Evolutionary conservation across 2,329 filamentous ascomycete species (phyloP), one percentile per base, ranked within the genome.

Genomic region (Aspergillus flavus): DNA sequence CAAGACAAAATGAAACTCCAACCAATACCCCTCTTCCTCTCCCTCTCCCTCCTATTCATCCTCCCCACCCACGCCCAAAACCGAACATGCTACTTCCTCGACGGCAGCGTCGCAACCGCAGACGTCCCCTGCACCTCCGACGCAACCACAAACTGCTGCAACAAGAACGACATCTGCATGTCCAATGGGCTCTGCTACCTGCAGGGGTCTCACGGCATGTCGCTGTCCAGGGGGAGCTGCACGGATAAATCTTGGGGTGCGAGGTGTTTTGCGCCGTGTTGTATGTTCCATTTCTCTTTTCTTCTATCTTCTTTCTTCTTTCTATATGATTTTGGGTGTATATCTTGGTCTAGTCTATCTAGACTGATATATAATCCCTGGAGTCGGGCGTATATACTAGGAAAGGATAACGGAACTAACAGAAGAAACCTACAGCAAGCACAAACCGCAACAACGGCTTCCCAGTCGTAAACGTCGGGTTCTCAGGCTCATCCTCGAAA

Each of bases 121-220:
- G 48, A 52, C 19, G 28, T 52, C 16, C 48, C 48, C 28, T 52
- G 48, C 48, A 52, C 28, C 28, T n/a, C 48, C 48, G 48, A 52
- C 28, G 30, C 28, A 3, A 57, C 50, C 28, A 56, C 54, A 39
- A 64, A 62, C 59, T 68, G 66, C 57, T 67, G 67, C 57, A 68
- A 66, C 36, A 63, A 48, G n/a, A 39, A 39, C 12, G 68, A 70
- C 43, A 39, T 70, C n/a, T 69, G 67, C 46, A 52, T 70, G 52
- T 66, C 65, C 21, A 67, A 70, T 41, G 66, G 68, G 2, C 57
- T 70, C 10, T 70, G 68, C 48, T 69, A 63, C 21, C 46, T 66
- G 12, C 67, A 70, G 34, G 60, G 50, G 0, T 43, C 52, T 4
- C 62, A 61, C 6, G 60, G 62, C 4, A 58, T 66, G 32, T 61